Evolutionary conservation across 2,329 filamentous ascomycete species (phyloP).

Genomic region (Macrophomina tecta): DNA sequence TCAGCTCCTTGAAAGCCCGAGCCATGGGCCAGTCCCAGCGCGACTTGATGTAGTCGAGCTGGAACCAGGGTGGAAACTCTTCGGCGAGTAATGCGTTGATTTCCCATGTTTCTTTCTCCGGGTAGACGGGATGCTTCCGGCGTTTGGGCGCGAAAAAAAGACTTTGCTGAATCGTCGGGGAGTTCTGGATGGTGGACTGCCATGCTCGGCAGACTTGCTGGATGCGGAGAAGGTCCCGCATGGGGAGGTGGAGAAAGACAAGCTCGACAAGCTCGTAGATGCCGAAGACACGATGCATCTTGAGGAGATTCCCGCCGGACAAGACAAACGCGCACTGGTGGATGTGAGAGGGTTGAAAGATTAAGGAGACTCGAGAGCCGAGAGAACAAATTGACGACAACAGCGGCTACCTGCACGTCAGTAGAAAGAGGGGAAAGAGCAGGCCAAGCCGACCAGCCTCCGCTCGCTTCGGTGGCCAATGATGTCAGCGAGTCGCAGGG

Average conservation of each 20-base stretch:
- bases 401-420: not conserved
- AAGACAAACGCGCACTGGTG: too few relatives aligned
- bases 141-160: constrained; percentile 16
- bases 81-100: not conserved
- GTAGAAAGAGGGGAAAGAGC: constrained; percentile 17
- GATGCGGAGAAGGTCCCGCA: constrained; percentile 13
- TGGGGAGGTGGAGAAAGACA: constrained; percentile 22
- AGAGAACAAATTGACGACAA: not conserved
- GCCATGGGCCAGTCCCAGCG: constrained; percentile 21
- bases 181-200: constrained; percentile 20
- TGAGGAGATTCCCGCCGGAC: not conserved
- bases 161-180: constrained; percentile 19
- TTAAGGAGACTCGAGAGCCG: not conserved
- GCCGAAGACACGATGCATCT: constrained; percentile 12
- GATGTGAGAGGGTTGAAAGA: not conserved
- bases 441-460: not conserved
- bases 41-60: not conserved
- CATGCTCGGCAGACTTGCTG: constrained; percentile 25
- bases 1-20: not conserved
- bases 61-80: constrained; percentile 17
- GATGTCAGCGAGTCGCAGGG: not conserved
- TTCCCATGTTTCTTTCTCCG: not conserved
- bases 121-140: not conserved
- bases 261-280: constrained; percentile 26
- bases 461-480: not conserved